Conservation (phyloP, 305 asterid species). For the Fraxinus angustifolia region DNA sequence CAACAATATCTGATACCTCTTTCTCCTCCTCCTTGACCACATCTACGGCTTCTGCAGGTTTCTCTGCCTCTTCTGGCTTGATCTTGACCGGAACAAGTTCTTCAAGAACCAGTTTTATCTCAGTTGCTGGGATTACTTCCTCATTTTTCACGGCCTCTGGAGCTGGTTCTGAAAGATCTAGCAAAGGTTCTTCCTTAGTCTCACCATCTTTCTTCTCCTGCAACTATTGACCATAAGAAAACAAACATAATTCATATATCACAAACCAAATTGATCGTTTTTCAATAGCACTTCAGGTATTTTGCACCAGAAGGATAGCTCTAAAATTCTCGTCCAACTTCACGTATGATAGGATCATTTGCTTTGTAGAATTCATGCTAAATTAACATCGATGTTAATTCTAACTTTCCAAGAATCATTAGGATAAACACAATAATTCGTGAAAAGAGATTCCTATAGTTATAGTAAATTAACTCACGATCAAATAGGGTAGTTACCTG, state of each 20-base stretch:
- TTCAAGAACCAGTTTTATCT: conserved; percentile 16
- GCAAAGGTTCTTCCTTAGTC: conserved; percentile 36
- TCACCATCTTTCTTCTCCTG: conserved; percentile 41
- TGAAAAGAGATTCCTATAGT: background rate
- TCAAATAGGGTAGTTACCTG: conserved; percentile 25
- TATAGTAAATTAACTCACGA: background rate
- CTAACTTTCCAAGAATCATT: background rate
- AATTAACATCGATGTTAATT: background rate
- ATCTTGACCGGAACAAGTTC: conserved; percentile 27
- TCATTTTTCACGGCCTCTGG: conserved; percentile 36
- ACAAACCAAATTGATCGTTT: background rate
- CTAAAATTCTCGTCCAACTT: background rate
- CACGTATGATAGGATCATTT: background rate
- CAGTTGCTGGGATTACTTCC: conserved; percentile 20
- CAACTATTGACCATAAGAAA: background rate
- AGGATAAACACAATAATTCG: background rate
- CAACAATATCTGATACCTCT: conserved; percentile 32
- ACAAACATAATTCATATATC: background rate
- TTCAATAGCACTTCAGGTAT: background rate
- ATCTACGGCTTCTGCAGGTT: conserved; percentile 27
- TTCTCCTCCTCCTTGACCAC: conserved; percentile 38
- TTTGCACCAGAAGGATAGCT: background rate
- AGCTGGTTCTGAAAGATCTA: conserved; percentile 41
- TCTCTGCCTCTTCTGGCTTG: conserved; percentile 29
- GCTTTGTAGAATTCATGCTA: background rate